phyloP scores from a whole-genome alignment of 352 stramenopile species.

The Phytophthora pinifolia region DNA sequence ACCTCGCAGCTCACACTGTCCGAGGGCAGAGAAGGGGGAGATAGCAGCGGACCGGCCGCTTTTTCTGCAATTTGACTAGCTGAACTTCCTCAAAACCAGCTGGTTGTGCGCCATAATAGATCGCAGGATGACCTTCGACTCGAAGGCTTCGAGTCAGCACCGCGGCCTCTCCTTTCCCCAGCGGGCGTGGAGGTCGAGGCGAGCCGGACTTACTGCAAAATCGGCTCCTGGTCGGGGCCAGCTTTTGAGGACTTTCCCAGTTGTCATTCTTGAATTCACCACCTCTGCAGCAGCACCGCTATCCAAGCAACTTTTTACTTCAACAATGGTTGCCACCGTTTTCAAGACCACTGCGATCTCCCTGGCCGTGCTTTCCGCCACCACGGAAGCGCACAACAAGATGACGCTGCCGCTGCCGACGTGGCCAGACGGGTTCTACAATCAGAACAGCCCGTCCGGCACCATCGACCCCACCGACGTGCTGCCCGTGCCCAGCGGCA shows the following conservation, averaged over 20 bases:
- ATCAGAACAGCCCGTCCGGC: slow-evolving; percentile 42
- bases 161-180: slow-evolving; percentile 15
- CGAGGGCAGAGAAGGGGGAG: slow-evolving; percentile 1
- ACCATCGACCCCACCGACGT: slow-evolving; percentile 37
- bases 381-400: slow-evolving; percentile 42
- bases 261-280: slow-evolving; percentile 30
- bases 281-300: slow-evolving; percentile 6
- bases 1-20: no score
- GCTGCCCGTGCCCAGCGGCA: slow-evolving; percentile 40
- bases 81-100: not conserved
- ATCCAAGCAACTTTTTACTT: not conserved
- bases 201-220: no score
- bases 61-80: slow-evolving; percentile 14
- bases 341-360: slow-evolving; percentile 28
- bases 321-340: slow-evolving; percentile 33
- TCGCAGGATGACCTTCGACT: no score
- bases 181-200: no score
- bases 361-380: slow-evolving; percentile 19
- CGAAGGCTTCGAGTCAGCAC: no score
- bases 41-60: not conserved
- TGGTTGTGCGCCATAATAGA: slow-evolving; percentile 5
- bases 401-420: slow-evolving; percentile 46
- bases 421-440: slow-evolving; percentile 36
- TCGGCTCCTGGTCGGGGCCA: not conserved
- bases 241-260: slow-evolving; percentile 1